phyloP scores from a whole-genome alignment of 257 asterid genomes.

The Ehretia macrophylla region DNA sequence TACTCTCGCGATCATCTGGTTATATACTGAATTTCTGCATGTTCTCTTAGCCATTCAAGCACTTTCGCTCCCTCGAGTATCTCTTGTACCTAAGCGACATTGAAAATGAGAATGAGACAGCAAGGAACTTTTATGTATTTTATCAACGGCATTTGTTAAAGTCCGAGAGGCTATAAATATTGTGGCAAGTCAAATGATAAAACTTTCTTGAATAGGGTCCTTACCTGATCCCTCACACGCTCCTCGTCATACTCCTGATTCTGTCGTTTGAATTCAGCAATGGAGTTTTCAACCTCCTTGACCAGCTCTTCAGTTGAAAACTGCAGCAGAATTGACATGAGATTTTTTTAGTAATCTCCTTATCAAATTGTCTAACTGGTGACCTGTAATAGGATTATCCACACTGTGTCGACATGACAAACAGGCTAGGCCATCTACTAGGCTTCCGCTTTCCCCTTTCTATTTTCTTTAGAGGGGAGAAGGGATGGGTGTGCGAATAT shows the following conservation, averaged over 20 bases:
- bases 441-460: no score
- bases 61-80: conserved; percentile 95
- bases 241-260: conserved; percentile 89
- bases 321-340: conserved; percentile 34
- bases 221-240: conserved; percentile 76
- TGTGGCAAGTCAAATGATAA: no score
- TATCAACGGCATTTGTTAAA: neutral
- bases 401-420: no score
- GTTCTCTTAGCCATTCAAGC: conserved; percentile 86
- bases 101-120: neutral
- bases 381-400: no score
- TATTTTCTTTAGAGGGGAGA: no score
- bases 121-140: neutral
- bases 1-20: conserved; percentile 31
- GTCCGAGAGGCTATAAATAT: neutral
- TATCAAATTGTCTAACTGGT: neutral
- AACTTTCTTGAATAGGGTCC: neutral
- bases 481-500: no score
- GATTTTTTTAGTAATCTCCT: neutral
- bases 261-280: conserved; percentile 62
- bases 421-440: no score
- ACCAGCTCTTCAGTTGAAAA: conserved; percentile 73
- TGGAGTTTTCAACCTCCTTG: conserved; percentile 78
- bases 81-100: conserved; percentile 69
- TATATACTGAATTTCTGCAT: conserved; percentile 63